Percentiles rank a stretch among this genome's conserved stretches.
Evolutionary conservation across 1,284 basidiomycete genomes (phyloP).

Genomic region (Leucoagaricus sp.): DNA sequence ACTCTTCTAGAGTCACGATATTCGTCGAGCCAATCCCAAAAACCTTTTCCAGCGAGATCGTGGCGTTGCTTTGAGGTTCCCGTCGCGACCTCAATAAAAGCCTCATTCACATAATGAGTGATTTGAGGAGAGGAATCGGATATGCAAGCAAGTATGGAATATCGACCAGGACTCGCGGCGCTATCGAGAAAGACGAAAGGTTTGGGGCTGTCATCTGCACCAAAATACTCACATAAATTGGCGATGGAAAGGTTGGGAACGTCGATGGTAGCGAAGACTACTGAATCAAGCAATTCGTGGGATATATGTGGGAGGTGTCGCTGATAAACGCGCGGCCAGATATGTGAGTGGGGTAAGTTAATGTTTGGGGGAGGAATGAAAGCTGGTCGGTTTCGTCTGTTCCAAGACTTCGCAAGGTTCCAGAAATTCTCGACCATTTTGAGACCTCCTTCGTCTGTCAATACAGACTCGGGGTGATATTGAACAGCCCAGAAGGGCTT

Average conservation of each 20-base stretch:
- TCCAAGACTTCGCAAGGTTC: conserved; percentile 62
- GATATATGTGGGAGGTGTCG: conserved; percentile 18
- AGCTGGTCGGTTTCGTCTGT: conserved; percentile 36
- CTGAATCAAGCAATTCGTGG: conserved; percentile 27
- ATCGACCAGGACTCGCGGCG: conserved; percentile 71
- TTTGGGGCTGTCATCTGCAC: conserved; percentile 53
- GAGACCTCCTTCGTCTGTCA: conserved; percentile 63
- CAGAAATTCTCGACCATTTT: conserved; percentile 75
- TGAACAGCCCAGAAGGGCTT: conserved; percentile 93
- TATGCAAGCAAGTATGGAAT: conserved; percentile 69
- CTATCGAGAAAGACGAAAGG: conserved; percentile 76
- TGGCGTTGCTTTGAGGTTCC: conserved; percentile 32
- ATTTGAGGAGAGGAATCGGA: conserved; percentile 54
- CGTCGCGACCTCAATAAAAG: conserved; percentile 42
- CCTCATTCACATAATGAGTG: conserved; percentile 54
- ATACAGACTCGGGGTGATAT: conserved; percentile 90
- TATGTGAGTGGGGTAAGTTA: conserved; percentile 17
- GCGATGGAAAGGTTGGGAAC: conserved; percentile 42
- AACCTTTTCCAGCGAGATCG: conserved; percentile 44
- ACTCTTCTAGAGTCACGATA: conserved; percentile 60
- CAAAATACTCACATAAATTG: conserved; percentile 60
- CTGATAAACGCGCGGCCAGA: conserved; percentile 49
- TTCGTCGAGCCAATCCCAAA: conserved; percentile 71
- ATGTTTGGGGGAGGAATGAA: conserved; percentile 40
- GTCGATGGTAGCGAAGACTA: conserved; percentile 43